Percentiles rank a stretch among this genome's conserved stretches.
Conservation (phyloP, 306 rosid species). For the Begonia peltatifolia region DNA sequence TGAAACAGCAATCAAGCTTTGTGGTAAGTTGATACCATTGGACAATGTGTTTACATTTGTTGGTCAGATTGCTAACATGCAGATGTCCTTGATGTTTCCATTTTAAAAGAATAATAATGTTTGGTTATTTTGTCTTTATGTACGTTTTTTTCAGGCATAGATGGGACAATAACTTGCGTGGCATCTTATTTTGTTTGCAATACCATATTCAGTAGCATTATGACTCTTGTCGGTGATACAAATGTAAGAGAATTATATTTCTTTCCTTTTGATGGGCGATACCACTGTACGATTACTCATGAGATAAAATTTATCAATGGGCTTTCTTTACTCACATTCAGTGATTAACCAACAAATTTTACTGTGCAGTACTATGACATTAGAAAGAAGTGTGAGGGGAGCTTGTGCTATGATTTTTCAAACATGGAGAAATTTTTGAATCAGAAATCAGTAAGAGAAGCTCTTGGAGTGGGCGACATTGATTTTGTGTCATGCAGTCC, state of each 20-base stretch:
- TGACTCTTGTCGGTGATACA: constrained; percentile 47
- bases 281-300: too few relatives aligned
- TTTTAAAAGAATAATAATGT: too few relatives aligned
- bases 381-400: constrained; percentile 74
- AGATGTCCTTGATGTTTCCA: too few relatives aligned
- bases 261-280: too few relatives aligned
- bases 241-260: constrained; percentile 36
- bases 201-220: constrained; percentile 63
- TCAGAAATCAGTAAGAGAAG: constrained; percentile 51
- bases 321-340: too few relatives aligned
- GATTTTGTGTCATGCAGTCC: constrained; percentile 86
- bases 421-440: constrained; percentile 82
- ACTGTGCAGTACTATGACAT: constrained; percentile 79
- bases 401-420: constrained; percentile 91
- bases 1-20: constrained; percentile 64
- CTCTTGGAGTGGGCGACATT: constrained; percentile 77
- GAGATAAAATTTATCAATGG: too few relatives aligned
- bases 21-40: constrained; percentile 38
- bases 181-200: constrained; percentile 77
- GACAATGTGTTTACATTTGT: too few relatives aligned
- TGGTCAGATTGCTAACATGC: too few relatives aligned
- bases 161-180: constrained; percentile 63
- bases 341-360: background rate
- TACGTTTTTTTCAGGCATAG: constrained; percentile 44
- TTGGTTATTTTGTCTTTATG: too few relatives aligned